Conservation (phyloP, 169 alveolate genomes). For the Theileria sp. region DNA sequence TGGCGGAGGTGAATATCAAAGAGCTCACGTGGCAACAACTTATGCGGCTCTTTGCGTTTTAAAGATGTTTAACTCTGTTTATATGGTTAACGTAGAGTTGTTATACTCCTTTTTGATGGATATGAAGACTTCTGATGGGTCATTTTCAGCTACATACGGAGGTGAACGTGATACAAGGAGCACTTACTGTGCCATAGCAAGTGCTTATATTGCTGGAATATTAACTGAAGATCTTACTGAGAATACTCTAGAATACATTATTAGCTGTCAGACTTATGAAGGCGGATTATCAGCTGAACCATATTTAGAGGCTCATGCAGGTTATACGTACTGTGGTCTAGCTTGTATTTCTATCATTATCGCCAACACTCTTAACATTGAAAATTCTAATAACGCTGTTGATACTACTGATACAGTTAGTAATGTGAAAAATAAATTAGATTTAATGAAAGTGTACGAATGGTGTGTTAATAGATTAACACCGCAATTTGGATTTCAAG, state of each 20-base stretch:
- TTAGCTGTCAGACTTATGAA: constrained; percentile 91
- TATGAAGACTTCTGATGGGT: constrained; percentile 86
- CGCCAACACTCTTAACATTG: background rate
- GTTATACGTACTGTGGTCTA: constrained; percentile 95
- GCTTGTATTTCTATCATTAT: constrained; percentile 86
- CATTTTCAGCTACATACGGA: constrained; percentile 85
- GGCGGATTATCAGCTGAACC: constrained; percentile 96
- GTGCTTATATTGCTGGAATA: constrained; percentile 87
- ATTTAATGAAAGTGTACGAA: constrained; percentile 77
- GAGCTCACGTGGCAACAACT: constrained; percentile 89
- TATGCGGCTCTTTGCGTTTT: constrained; percentile 87
- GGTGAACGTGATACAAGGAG: constrained; percentile 96
- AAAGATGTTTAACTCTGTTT: constrained; percentile 75
- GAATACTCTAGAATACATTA: constrained; percentile 85
- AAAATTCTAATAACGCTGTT: too few relatives aligned
- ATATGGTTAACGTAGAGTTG: constrained; percentile 82
- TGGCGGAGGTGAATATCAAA: constrained; percentile 88
- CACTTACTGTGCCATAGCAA: constrained; percentile 89
- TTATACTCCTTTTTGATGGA: constrained; percentile 83
- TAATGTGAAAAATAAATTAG: constrained; percentile 79
- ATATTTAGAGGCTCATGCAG: constrained; percentile 96
- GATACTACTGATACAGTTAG: background rate
- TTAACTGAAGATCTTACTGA: constrained; percentile 82
- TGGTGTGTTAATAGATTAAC: constrained; percentile 88
- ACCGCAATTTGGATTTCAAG: constrained; percentile 94